Evolutionary conservation across 192 early-diverging fungal species (phyloP).

Genomic region (Coemansia sp.): DNA sequence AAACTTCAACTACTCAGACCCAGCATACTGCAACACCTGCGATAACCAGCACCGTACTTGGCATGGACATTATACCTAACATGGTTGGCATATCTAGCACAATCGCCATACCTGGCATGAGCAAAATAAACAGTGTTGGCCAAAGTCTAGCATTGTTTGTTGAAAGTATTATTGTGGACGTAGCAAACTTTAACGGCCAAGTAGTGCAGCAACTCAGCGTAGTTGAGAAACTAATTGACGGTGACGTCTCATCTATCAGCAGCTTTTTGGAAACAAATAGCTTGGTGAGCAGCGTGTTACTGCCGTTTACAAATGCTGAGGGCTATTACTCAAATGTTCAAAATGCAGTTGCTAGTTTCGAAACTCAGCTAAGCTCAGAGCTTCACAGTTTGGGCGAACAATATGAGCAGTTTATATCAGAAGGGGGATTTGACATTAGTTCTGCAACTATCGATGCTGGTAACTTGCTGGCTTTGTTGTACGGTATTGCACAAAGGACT

Average conservation of each 20-base stretch:
- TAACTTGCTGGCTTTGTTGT: constrained; percentile 19
- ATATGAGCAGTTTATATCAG: constrained; percentile 11
- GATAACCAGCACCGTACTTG: no score
- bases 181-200: constrained; percentile 13
- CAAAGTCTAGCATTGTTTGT: not conserved
- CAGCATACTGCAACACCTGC: no score
- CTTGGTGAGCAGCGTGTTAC: constrained; percentile 17
- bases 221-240: not conserved
- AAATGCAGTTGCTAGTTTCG: constrained; percentile 9
- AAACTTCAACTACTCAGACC: no score
- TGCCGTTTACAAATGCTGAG: constrained; percentile 35
- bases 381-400: constrained; percentile 15
- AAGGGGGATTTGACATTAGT: constrained; percentile 13
- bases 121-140: constrained; percentile 7
- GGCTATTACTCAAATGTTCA: constrained; percentile 18
- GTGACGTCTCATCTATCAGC: constrained; percentile 10
- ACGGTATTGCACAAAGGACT: constrained; percentile 27
- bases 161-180: constrained; percentile 6
- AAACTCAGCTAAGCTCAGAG: constrained; percentile 18
- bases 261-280: constrained; percentile 18
- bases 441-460: constrained; percentile 9
- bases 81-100: no score
- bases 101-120: not conserved
- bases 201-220: constrained; percentile 4
- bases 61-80: no score